Evolutionary conservation across 2,329 filamentous ascomycete species (phyloP).

Genomic region (Aureobasidium sp.): DNA sequence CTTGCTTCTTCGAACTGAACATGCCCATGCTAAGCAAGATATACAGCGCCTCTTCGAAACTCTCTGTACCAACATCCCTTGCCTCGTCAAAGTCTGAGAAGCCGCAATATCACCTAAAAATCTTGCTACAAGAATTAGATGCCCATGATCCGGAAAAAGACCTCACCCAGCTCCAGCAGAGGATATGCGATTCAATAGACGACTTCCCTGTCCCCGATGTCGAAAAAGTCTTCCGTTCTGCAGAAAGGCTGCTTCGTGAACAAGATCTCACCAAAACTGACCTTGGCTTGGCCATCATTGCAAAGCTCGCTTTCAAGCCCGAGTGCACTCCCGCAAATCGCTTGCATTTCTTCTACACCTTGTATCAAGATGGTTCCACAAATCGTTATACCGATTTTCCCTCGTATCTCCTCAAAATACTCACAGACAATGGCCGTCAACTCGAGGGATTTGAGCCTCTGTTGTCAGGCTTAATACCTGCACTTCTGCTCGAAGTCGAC

Average conservation of each 20-base stretch:
- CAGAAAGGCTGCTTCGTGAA: slow-evolving; percentile 5
- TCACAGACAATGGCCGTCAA: slow-evolving; percentile 12
- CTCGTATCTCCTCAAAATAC: slow-evolving; percentile 3
- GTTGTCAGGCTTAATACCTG: background rate
- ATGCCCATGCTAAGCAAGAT: slow-evolving; percentile 12
- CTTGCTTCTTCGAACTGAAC: background rate
- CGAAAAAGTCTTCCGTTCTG: background rate
- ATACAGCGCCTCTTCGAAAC: slow-evolving; percentile 11
- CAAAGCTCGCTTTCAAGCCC: slow-evolving; percentile 5
- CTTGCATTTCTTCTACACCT: slow-evolving; percentile 4
- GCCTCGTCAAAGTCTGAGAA: slow-evolving; percentile 9
- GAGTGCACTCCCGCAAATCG: slow-evolving; percentile 10
- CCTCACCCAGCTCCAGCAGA: slow-evolving; percentile 1
- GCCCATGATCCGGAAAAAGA: background rate
- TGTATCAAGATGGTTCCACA: slow-evolving; percentile 3
- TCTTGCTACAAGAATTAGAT: slow-evolving; percentile 2
- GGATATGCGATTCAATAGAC: slow-evolving; percentile 6
- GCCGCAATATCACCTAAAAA: slow-evolving; percentile 2
- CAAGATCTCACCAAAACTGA: slow-evolving; percentile 1
- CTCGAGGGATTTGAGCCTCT: slow-evolving; percentile 14
- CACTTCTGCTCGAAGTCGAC: background rate
- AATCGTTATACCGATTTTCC: slow-evolving; percentile 7
- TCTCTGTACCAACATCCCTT: background rate
- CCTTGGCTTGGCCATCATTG: slow-evolving; percentile 7
- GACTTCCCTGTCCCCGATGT: slow-evolving; percentile 3